Base-by-base conservation (phyloP, 2,329 filamentous ascomycete species). In the Ceratocystis smalleyi region DNA sequence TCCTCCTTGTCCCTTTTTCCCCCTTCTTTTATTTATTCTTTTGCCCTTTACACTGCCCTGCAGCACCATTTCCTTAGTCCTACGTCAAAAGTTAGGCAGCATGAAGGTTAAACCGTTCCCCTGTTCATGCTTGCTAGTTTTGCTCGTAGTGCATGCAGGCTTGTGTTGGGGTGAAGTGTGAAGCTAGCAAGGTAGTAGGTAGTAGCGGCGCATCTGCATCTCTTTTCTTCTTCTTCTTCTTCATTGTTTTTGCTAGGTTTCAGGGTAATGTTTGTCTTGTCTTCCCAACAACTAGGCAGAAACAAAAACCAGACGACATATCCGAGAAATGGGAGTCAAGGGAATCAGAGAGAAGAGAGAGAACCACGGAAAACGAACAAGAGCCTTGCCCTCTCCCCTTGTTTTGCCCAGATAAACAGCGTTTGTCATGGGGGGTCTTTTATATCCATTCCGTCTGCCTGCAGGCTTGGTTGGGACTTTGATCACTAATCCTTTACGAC, bases 251-350 rank as follows among this genome's bases (percentile, higher is more conserved):
- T 32, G 24, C 43, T 7, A 45, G 43, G 35, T 43, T 19, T 15
- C 61, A 32, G 32, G 17, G 55, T 45, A 55, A 22, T 40, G 6
- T 32, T 43, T 49, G 49, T 62, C 22, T 54, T 54, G n/a, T 43
- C 61, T 35, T 24, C 24, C 19, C 24, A n/a, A 19, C 61, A 32
- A 62, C 43, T 35, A 57, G 54, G 54, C 54, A 57, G 54, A 57
- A 57, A 57, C 54, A 57, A 32, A 51, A 32, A 17, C 54, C 8
- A n/a, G 6, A 22, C n/a, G 54, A 54, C 40, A 43, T 51, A 22
- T 47, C 24, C 45, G 61, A 43, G 22, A 61, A 61, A 47, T 47
- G 40, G 59, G 45, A 47, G 45, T 30, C 59, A 61, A 61, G 59
- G 19, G 24, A 30, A 32, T 10, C 17, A 43, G 59, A 40, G 59